A percentile compares a stretch with the other conserved stretches of the same genome.
Conservation (phyloP, 345 rosid genomes). For the Brassica juncea region DNA sequence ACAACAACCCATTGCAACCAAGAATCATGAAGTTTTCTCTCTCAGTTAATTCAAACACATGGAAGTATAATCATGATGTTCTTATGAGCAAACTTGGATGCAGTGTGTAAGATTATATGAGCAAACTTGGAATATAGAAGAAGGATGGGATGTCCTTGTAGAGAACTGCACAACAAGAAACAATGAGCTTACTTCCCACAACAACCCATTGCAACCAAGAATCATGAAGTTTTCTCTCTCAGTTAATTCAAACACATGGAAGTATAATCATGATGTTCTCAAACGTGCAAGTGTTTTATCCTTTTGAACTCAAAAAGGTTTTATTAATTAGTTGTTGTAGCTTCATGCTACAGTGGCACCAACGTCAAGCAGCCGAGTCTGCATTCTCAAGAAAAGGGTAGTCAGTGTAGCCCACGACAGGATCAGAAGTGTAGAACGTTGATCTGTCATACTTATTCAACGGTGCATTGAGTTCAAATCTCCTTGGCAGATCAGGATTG, state of each 20-base stretch:
- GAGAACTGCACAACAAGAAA: conserved; percentile 5
- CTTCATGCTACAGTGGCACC: neutral
- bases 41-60: neutral
- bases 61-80: neutral
- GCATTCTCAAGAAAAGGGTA: conserved; percentile 52
- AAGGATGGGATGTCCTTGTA: conserved; percentile 1
- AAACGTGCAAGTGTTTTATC: neutral
- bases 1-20: conserved; percentile 79
- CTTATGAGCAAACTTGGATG: too few species aligned
- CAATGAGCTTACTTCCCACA: conserved; percentile 62
- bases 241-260: neutral
- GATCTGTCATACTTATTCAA: conserved; percentile 52
- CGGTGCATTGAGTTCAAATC: conserved; percentile 57
- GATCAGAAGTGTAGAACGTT: conserved; percentile 54
- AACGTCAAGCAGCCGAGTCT: neutral
- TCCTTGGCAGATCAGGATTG: conserved; percentile 64
- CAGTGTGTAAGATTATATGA: neutral
- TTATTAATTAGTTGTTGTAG: neutral
- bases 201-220: conserved; percentile 90
- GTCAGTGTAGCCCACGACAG: conserved; percentile 62
- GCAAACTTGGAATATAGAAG: conserved; percentile 1
- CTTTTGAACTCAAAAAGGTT: neutral
- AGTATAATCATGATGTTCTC: neutral
- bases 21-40: conserved; percentile 61
- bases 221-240: conserved; percentile 51